Evolutionary conservation across 106 monocot species (phyloP), one percentile per base, ranked within the genome.

Genomic region (Vanilla planifolia): DNA sequence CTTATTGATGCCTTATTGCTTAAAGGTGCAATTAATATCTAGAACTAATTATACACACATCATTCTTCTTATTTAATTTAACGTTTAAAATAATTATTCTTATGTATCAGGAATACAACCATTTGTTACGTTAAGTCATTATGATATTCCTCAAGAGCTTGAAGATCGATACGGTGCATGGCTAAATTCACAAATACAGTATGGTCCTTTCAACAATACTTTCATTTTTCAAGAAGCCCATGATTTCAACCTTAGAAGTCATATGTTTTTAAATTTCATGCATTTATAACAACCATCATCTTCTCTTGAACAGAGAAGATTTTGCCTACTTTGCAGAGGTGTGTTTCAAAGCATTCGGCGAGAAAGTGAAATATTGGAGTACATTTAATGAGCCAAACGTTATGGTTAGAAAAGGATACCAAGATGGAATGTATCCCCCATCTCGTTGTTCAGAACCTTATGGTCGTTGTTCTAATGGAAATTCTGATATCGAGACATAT

Each of bases 321-420:
- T 85, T 85, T 53, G 67, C 40, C 7, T 59, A 73, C 33, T 75
- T n/a, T 42, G 85, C 80, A 10, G 77, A 80, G 6, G 62, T 70
- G 21, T 85, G 85, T 45, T 85, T 80, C 63, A 67, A 36, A 17
- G 67, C 26, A 40, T 85, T 85, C 48, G 80, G 85, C 0, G 80
- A 77, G 36, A 68, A 63, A 63, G 77, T 85, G 22, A 80, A 80
- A 42, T 77, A 85, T 24, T 85, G 85, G 85, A 59, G 46, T 21
- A 85, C 85, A 30, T 65, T 85, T 36, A 85, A 85, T 52, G 85
- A 85, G 65, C 80, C 80, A 29, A 73, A 70, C 33, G 30, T 77
- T 7, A 21, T 71, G 47, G 36, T 69, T 2, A 52, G n/a, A 15
- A 43, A 48, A 6, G 76, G 79, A 0, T 80, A 79, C 25, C 16